These are phyloP conservation scores for Psidium guajava DNA, from an alignment of 345 rosid genomes.

Conservation along the genomic window DNA sequence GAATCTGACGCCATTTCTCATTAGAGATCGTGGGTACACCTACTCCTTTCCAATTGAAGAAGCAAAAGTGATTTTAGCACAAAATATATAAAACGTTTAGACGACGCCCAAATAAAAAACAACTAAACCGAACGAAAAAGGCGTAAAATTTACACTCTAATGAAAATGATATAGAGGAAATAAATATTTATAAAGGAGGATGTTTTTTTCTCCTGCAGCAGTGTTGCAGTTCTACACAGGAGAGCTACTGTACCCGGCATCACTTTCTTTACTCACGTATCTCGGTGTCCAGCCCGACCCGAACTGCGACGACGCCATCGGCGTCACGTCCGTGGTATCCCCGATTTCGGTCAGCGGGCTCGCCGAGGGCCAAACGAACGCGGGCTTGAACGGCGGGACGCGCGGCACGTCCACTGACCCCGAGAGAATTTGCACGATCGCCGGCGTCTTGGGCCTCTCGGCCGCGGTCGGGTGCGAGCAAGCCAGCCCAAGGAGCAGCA, in stretches of 20 bases:
- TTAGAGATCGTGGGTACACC: neutral
- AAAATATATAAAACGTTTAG: neutral
- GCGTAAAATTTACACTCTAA: neutral
- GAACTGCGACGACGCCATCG: conserved; percentile 8
- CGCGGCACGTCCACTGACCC: conserved; percentile 22
- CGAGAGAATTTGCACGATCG: conserved; percentile 23
- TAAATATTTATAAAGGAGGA: neutral
- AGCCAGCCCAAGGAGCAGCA: conserved; percentile 32
- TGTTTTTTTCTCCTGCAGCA: neutral
- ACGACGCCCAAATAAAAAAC: neutral
- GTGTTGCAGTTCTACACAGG: neutral
- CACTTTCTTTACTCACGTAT: neutral
- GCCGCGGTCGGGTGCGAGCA: conserved; percentile 40
- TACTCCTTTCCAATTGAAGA: neutral
- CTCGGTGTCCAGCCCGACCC: conserved; percentile 32
- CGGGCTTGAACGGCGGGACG: conserved; percentile 38
- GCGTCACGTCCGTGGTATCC: conserved; percentile 9
- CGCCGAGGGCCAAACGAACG: conserved; percentile 31
- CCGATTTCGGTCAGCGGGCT: neutral
- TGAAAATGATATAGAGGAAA: neutral
- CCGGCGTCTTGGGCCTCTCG: conserved; percentile 37
- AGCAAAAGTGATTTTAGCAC: neutral
- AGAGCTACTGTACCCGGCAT: conserved; percentile 8
- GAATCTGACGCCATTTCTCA: no score
- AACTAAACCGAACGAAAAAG: neutral